Evolutionary conservation across 2,329 filamentous ascomycete genomes (phyloP).

Genomic region (Dryadomyces quercus-mongolicae): DNA sequence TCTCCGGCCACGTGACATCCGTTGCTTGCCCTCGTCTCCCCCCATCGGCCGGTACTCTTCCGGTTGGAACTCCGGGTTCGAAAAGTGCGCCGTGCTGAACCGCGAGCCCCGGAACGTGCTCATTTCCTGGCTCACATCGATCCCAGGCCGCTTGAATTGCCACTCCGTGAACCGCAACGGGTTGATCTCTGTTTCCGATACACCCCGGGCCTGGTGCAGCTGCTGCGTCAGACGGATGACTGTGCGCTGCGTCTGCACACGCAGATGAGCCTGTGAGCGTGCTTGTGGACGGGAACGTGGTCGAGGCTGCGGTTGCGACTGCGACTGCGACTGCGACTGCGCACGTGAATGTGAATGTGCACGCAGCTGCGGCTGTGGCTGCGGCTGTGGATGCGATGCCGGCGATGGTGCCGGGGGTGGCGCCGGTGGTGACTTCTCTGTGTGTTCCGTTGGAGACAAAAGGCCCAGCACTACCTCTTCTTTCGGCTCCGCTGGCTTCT

Average conservation of each 20-base stretch:
- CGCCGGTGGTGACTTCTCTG: no score
- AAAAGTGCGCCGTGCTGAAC: slow-evolving; percentile 55
- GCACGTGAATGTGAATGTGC: no score
- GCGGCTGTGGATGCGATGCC: no score
- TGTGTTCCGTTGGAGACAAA: no score
- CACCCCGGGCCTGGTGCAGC: slow-evolving; percentile 12
- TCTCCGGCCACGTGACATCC: neutral
- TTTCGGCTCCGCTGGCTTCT: no score
- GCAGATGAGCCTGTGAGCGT: no score
- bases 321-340: no score
- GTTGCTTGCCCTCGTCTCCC: neutral
- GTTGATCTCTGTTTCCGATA: slow-evolving; percentile 13
- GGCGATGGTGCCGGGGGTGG: no score
- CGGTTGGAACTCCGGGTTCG: slow-evolving; percentile 49
- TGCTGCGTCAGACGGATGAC: slow-evolving; percentile 19
- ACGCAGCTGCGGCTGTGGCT: no score
- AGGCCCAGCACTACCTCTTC: no score
- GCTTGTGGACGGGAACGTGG: no score
- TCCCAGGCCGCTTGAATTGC: slow-evolving; percentile 26
- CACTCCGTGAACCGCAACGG: slow-evolving; percentile 43
- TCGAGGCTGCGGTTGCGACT: no score
- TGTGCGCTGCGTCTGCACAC: neutral
- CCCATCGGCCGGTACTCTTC: slow-evolving; percentile 33
- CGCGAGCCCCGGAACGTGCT: slow-evolving; percentile 54
- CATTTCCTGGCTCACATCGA: slow-evolving; percentile 3